Evolutionary conservation across 164 flowering plant genomes (phyloP), one percentile per base, ranked within the genome.

Genomic region (Cinnamomum micranthum): DNA sequence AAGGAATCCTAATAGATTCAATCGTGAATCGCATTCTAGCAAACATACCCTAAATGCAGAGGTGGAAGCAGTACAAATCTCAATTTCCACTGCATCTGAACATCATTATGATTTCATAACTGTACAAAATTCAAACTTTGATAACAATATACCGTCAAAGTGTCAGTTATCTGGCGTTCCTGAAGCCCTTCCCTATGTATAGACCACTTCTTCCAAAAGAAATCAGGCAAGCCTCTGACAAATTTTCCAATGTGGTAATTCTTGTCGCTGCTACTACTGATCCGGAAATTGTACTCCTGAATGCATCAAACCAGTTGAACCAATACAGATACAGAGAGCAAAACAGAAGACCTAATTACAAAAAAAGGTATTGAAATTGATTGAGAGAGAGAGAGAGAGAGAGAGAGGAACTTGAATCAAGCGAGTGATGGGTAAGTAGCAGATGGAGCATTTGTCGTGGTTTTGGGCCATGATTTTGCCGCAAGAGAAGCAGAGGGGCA

Each of bases 141-240:
- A 31, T 31, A 31, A 31, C 35, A 31, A 31, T 31, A 31, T 41
- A 41, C 47, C 47, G 10, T 41, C 47, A 41, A 41, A 41, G 47
- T 9, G 9, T 4, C 47, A 4, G 47, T 85, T 70, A 89, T 78
- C 83, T 93, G 96, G 68, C 98, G 97, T 69, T 95, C 97, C 75
- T 87, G 96, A 62, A 91, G 81, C 24, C 96, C 96, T 74, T 95
- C 96, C 74, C 92, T 95, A 10, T 82, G 90, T n/a, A 93, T 80
- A 74, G 88, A 77, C 99, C 99, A 95, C 74, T 85, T 88, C 73
- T 89, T 92, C 90, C 90, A 92, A 88, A 84, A 92, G 80, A 93
- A 91, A 73, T 69, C 85, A 0, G 99, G 98, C 52, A 95, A 72
- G 15, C 98, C 99, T 7, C 87, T 65, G 35, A 85, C 85, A 80